phyloP scores from a whole-genome alignment of 1,284 basidiomycete species.

The Fomitopsis betulina region DNA sequence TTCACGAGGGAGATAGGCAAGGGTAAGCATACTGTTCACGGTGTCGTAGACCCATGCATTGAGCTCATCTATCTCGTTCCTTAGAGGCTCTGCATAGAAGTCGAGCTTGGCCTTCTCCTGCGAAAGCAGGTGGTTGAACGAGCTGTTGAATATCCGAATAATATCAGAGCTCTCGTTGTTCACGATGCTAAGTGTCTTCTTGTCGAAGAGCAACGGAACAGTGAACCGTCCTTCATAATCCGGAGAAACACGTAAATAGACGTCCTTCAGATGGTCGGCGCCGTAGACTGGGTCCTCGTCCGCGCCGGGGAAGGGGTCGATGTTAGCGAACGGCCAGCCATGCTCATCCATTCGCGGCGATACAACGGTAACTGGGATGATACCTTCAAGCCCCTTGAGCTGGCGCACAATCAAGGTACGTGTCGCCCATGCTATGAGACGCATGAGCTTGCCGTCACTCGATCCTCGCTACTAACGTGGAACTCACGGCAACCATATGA shows the following conservation, averaged over 20 bases:
- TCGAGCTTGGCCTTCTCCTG: constrained; percentile 50
- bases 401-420: constrained; percentile 84
- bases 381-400: constrained; percentile 86
- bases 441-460: not conserved
- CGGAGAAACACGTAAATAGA: constrained; percentile 79
- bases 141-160: constrained; percentile 87
- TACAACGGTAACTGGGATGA: not conserved
- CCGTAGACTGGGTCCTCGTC: constrained; percentile 72
- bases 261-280: constrained; percentile 74
- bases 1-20: not conserved
- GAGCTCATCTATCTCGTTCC: constrained; percentile 75
- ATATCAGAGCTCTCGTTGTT: constrained; percentile 96
- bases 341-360: constrained; percentile 76
- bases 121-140: constrained; percentile 73
- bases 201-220: constrained; percentile 94
- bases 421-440: constrained; percentile 81
- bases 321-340: constrained; percentile 86
- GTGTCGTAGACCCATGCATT: constrained; percentile 86
- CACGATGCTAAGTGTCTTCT: constrained; percentile 84
- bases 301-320: constrained; percentile 68
- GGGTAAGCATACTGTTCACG: constrained; percentile 64
- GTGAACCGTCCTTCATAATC: constrained; percentile 78
- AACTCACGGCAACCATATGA: not conserved
- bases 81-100: constrained; percentile 18
- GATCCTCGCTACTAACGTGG: no score